A percentile compares a stretch with the other conserved stretches of the same genome.
These are phyloP conservation scores for Fomitopsis schrenkii DNA, from an alignment of 1,284 basidiomycete genomes.

Conservation along the genomic window DNA sequence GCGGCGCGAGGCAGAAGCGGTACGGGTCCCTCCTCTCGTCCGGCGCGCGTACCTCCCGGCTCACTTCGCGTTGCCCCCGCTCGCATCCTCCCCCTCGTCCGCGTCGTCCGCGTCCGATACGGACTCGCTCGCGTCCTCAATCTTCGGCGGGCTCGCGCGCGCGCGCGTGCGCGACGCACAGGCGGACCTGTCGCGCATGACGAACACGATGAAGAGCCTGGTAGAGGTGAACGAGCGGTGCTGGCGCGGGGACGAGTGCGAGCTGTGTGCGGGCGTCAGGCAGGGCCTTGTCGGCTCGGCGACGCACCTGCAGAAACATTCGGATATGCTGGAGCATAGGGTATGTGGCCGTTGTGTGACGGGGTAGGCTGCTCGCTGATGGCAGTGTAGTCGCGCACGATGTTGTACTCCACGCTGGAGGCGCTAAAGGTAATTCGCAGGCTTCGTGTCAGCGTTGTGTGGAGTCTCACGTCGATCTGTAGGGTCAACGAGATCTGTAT, in stretches of 20 bases:
- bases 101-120: slow-evolving; percentile 22
- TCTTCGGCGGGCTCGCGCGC: slow-evolving; percentile 24
- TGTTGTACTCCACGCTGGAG: slow-evolving; percentile 68
- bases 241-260: slow-evolving; percentile 79
- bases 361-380: background rate
- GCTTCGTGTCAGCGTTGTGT: no score
- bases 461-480: slow-evolving; percentile 2
- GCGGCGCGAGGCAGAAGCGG: slow-evolving; percentile 83
- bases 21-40: slow-evolving; percentile 66
- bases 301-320: slow-evolving; percentile 67
- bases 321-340: slow-evolving; percentile 74
- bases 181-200: slow-evolving; percentile 79
- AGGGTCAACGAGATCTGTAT: slow-evolving; percentile 86
- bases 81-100: slow-evolving; percentile 22
- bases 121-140: slow-evolving; percentile 21
- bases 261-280: slow-evolving; percentile 77
- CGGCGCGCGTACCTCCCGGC: slow-evolving; percentile 57
- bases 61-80: slow-evolving; percentile 55
- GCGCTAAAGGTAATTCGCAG: slow-evolving; percentile 56
- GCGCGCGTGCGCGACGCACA: slow-evolving; percentile 37
- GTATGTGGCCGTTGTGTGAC: slow-evolving; percentile 41
- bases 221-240: slow-evolving; percentile 73
- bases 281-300: slow-evolving; percentile 68
- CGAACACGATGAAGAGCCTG: slow-evolving; percentile 77
- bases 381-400: slow-evolving; percentile 42